Base-by-base conservation (phyloP, 805 yeast species). In the Metschnikowia gruessii region DNA sequence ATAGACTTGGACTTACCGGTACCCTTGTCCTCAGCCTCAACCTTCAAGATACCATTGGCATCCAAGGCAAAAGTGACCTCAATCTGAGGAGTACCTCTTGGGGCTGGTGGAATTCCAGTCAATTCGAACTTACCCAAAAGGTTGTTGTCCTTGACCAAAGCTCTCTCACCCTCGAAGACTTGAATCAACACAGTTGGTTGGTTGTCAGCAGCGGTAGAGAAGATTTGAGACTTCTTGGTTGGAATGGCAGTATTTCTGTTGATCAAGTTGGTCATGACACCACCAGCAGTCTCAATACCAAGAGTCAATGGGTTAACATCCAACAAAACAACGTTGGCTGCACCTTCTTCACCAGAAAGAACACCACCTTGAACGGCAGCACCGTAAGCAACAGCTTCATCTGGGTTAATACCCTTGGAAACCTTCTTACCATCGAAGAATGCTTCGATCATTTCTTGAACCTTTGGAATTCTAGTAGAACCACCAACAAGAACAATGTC, bases 321-420 rank as follows among this genome's bases (percentile, higher is more conserved):
- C 56, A 55, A 54, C 50, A 55, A 52, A 31, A 55, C 59, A 70
- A 91, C 83, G 77, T 89, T 97, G 77, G 90, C 88, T 70, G 96
- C 90, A 43, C 59, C 59, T 41, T 55, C 59, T 40, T 55, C 59
- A 29, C 59, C 59, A 13, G 59, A 55, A 32, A 55, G 57, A 10
- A 55, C 59, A 52, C 59, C 59, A 21, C 57, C 59, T 42, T 55
- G 59, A 15, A 91, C 97, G 65, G 98, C 97, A 65, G 98, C 98
- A 65, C 77, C 77, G 56, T 71, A 72, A 28, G 77, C 77, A 52
- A 72, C 77, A 55, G 77, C 77, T 61, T 72, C 77, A 56, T 72
- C 77, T 22, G 77, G 77, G 63, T 72, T 50, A 38, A 55, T 55
- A 50, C 59, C 58, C 58, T 55, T 55, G 13, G 59, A 55, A 13